Percentiles rank a stretch among this genome's conserved stretches.
Evolutionary conservation across 495 filamentous ascomycete species (phyloP).

Genomic region (Tuber brumale): DNA sequence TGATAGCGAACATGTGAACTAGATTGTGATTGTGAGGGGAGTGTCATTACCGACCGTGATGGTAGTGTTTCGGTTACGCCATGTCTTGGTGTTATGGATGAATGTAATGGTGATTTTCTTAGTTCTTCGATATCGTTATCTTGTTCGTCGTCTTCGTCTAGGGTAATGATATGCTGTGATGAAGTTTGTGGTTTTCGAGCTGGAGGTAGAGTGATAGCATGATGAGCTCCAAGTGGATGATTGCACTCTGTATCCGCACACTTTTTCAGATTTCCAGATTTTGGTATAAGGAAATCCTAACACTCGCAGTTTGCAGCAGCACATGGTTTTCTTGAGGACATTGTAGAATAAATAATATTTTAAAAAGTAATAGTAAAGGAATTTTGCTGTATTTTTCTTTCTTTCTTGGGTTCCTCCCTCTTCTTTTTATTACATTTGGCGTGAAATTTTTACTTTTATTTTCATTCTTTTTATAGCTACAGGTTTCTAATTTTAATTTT

Average conservation of each 20-base stretch:
- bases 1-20: neutral
- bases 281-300: neutral
- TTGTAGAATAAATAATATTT: neutral
- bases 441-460: no score
- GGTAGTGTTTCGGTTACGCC: neutral
- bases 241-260: neutral
- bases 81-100: neutral
- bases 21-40: neutral
- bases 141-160: neutral
- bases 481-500: no score
- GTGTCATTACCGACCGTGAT: neutral
- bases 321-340: neutral
- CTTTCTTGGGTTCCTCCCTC: neutral
- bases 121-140: neutral
- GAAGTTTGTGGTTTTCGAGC: neutral
- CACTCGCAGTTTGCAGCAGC: neutral
- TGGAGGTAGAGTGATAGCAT: neutral
- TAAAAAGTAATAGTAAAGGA: neutral
- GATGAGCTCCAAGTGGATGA: neutral
- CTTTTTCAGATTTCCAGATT: neutral
- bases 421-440: neutral
- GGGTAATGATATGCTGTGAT: neutral
- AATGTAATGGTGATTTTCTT: neutral
- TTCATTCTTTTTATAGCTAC: no score
- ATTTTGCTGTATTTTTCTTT: neutral